A percentile compares a stretch with the other conserved stretches of the same genome.
Conservation (phyloP, 2,329 filamentous ascomycete genomes). For the Talaromyces atroroseus region DNA sequence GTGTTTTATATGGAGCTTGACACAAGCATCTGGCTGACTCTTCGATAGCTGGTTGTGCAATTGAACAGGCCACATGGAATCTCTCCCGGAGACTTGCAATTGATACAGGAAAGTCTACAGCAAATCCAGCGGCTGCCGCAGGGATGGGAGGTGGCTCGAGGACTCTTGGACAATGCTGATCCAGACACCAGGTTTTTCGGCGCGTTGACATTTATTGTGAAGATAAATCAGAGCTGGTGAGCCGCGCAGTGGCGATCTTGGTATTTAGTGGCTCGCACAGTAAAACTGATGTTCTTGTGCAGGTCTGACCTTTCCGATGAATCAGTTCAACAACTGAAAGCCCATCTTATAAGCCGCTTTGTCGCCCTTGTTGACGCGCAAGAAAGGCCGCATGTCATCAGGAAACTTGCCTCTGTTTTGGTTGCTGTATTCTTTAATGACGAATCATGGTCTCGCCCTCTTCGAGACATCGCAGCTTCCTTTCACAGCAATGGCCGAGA, state of each 20-base stretch:
- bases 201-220: slow-evolving; percentile 86
- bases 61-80: slow-evolving; percentile 42
- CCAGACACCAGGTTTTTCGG: slow-evolving; percentile 85
- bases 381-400: slow-evolving; percentile 37
- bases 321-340: slow-evolving; percentile 31
- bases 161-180: slow-evolving; percentile 62
- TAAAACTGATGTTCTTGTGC: neutral
- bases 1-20: neutral
- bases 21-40: slow-evolving; percentile 3
- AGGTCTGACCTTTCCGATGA: slow-evolving; percentile 35
- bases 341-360: slow-evolving; percentile 39
- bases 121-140: slow-evolving; percentile 70
- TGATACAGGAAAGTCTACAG: slow-evolving; percentile 70
- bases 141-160: slow-evolving; percentile 81
- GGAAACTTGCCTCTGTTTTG: slow-evolving; percentile 44
- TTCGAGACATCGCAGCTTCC: slow-evolving; percentile 34
- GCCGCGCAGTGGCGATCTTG: slow-evolving; percentile 16
- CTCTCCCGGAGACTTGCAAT: slow-evolving; percentile 38
- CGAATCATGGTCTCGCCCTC: slow-evolving; percentile 33
- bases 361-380: slow-evolving; percentile 34
- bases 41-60: slow-evolving; percentile 33
- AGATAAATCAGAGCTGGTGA: slow-evolving; percentile 85
- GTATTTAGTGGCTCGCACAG: neutral
- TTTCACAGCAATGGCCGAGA: slow-evolving; percentile 34
- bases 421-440: slow-evolving; percentile 40